Conservation (phyloP, 768 basidiomycete genomes). For the Lactifluus hygrophoroides region DNA sequence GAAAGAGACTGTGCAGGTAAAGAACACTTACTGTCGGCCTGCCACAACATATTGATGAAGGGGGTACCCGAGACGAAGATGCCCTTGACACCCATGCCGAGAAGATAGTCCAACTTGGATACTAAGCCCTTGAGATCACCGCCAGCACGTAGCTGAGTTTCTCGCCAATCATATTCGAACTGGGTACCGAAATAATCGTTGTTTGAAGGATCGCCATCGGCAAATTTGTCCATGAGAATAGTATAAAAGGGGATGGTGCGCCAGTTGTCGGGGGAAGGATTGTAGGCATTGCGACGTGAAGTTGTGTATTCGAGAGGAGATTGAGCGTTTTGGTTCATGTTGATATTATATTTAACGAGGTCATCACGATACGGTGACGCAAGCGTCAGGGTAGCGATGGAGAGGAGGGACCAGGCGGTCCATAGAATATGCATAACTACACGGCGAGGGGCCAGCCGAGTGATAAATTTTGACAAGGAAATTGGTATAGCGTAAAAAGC, state of each 20-base stretch:
- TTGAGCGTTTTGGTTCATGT: slow-evolving; percentile 63
- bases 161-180: slow-evolving; percentile 79
- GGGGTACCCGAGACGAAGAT: slow-evolving; percentile 91
- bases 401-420: slow-evolving; percentile 34
- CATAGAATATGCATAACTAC: slow-evolving; percentile 26
- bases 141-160: slow-evolving; percentile 83
- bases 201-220: slow-evolving; percentile 86
- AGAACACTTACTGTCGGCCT: slow-evolving; percentile 74
- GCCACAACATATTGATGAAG: slow-evolving; percentile 96
- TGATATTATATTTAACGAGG: slow-evolving; percentile 69
- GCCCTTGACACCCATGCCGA: slow-evolving; percentile 78
- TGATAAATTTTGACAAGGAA: too few relatives aligned
- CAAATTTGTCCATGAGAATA: slow-evolving; percentile 86
- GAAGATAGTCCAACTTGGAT: slow-evolving; percentile 73
- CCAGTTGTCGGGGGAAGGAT: slow-evolving; percentile 80
- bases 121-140: slow-evolving; percentile 80
- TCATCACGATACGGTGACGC: slow-evolving; percentile 64
- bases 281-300: slow-evolving; percentile 59
- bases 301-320: slow-evolving; percentile 58
- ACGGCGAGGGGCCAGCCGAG: not conserved
- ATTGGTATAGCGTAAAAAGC: not conserved
- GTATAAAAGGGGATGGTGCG: slow-evolving; percentile 73
- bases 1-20: not conserved
- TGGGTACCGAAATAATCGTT: slow-evolving; percentile 80
- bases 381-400: slow-evolving; percentile 31